Conservation (phyloP, 805 yeast species). For the Wickerhamomyces bovis region DNA sequence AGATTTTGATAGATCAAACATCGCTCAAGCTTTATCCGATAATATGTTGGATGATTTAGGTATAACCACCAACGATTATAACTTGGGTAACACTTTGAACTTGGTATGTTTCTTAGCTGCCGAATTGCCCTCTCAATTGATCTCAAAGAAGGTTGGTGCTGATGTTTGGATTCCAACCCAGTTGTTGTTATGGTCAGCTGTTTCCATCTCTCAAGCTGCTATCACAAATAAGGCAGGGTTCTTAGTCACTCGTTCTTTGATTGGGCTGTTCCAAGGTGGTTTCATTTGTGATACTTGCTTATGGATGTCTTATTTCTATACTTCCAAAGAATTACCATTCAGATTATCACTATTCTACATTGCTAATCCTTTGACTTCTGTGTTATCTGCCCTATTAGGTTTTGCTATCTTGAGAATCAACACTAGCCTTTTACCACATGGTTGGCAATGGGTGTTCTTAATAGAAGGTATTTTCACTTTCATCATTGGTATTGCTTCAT, state of each 20-base stretch:
- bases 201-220: constrained; percentile 46
- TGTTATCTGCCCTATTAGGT: constrained; percentile 42
- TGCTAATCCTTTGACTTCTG: constrained; percentile 42
- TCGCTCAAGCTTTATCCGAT: constrained; percentile 54
- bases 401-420: constrained; percentile 49
- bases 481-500: constrained; percentile 41
- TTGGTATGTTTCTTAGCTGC: constrained; percentile 46
- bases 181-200: constrained; percentile 49
- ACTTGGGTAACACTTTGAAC: constrained; percentile 51
- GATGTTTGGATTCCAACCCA: constrained; percentile 59
- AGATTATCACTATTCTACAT: constrained; percentile 58
- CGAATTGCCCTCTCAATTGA: constrained; percentile 61
- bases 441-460: constrained; percentile 65
- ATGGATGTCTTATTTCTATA: constrained; percentile 65
- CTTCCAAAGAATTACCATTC: constrained; percentile 48
- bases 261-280: constrained; percentile 63
- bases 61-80: constrained; percentile 52
- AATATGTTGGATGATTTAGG: constrained; percentile 44
- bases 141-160: constrained; percentile 59
- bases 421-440: constrained; percentile 37
- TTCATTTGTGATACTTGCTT: constrained; percentile 59
- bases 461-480: constrained; percentile 58
- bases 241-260: constrained; percentile 40
- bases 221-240: constrained; percentile 38
- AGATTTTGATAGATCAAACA: constrained; percentile 53